A percentile compares a stretch with the other conserved stretches of the same genome.
Evolutionary conservation across 208 protist species (phyloP).

Genomic region (Acanthamoeba healyi): DNA sequence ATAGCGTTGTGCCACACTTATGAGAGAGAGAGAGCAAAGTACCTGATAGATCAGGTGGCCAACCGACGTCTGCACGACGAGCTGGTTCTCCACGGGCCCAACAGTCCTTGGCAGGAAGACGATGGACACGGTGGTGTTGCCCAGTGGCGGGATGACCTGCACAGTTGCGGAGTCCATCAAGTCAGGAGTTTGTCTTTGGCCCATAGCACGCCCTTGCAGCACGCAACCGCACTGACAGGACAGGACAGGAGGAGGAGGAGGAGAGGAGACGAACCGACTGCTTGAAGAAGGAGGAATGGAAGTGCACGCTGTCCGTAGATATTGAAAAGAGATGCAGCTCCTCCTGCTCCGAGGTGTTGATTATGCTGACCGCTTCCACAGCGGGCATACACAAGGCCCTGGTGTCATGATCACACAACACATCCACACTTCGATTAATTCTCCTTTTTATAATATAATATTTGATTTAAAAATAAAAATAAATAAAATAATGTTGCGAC

Average conservation of each 20-base stretch:
- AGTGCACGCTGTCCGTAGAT: conserved; percentile 66
- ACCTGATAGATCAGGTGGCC: conserved; percentile 48
- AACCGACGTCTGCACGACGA: conserved; percentile 64
- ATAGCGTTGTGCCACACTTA: no score
- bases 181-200: not conserved
- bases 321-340: conserved; percentile 72
- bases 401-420: not conserved
- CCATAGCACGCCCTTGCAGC: not conserved
- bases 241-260: not conserved
- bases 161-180: no score
- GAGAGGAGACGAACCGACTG: conserved; percentile 23
- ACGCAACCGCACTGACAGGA: not conserved
- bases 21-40: not conserved
- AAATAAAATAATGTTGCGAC: no score
- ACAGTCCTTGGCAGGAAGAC: conserved; percentile 71
- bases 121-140: conserved; percentile 68
- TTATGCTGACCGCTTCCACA: conserved; percentile 60
- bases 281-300: conserved; percentile 77
- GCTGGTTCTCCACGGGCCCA: conserved; percentile 59
- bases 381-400: conserved; percentile 69
- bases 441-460: no score
- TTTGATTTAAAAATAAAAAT: not conserved
- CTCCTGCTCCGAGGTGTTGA: conserved; percentile 70
- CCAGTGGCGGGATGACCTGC: conserved; percentile 62
- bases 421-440: no score